Percentiles rank a stretch among this genome's conserved stretches.
Conservation (phyloP, 2,329 filamentous ascomycete species). For the Penicillium nordicum region DNA sequence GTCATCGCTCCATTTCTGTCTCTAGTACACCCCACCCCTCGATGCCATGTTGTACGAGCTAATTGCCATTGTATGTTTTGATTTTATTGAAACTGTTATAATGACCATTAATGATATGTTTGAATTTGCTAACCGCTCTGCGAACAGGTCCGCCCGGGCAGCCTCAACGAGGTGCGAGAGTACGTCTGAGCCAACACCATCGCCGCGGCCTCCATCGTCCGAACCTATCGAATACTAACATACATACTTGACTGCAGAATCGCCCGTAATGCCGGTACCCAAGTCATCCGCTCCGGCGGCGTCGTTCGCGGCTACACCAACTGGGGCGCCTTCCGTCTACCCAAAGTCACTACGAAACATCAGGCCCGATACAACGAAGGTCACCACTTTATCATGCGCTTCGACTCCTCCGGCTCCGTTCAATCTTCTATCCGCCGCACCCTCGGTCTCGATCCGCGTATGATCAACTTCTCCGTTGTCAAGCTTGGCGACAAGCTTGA, state of each 20-base stretch:
- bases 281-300: slow-evolving; percentile 78
- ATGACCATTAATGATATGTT: background rate
- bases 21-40: slow-evolving; percentile 21
- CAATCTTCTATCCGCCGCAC: slow-evolving; percentile 74
- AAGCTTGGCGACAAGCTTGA: slow-evolving; percentile 71
- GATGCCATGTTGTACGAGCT: slow-evolving; percentile 88
- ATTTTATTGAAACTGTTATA: background rate
- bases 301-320: slow-evolving; percentile 90
- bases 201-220: slow-evolving; percentile 3
- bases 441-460: slow-evolving; percentile 78
- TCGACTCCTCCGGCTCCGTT: slow-evolving; percentile 71
- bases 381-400: slow-evolving; percentile 98
- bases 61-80: slow-evolving; percentile 78
- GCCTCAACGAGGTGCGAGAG: slow-evolving; percentile 91
- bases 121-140: slow-evolving; percentile 14
- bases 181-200: slow-evolving; percentile 48
- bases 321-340: slow-evolving; percentile 90
- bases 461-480: slow-evolving; percentile 83
- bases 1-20: slow-evolving; percentile 15
- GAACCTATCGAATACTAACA: slow-evolving; percentile 9
- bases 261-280: slow-evolving; percentile 75
- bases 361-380: slow-evolving; percentile 80
- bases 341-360: slow-evolving; percentile 72
- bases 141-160: slow-evolving; percentile 82
- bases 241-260: slow-evolving; percentile 58